phyloP scores from a whole-genome alignment of 257 asterid species.

The Rubia yunnanensis region DNA sequence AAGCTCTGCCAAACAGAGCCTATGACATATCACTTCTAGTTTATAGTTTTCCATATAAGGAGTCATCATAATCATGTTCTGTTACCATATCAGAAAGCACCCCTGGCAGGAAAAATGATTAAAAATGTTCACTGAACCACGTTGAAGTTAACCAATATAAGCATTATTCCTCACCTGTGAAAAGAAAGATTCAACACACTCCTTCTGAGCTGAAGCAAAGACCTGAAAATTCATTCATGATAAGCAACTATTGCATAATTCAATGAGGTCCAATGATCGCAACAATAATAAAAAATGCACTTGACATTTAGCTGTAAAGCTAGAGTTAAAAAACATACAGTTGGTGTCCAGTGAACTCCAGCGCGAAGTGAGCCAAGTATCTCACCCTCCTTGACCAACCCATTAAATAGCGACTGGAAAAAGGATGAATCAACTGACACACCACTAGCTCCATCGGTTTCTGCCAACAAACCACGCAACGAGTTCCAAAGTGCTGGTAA shows the following conservation, averaged over 20 bases:
- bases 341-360: slow-evolving; percentile 97
- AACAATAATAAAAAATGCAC: neutral
- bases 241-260: slow-evolving; percentile 2
- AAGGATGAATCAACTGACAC: slow-evolving; percentile 83
- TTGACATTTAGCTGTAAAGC: slow-evolving; percentile 6
- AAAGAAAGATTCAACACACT: slow-evolving; percentile 76
- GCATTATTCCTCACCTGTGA: slow-evolving; percentile 59
- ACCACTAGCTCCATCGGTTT: slow-evolving; percentile 76
- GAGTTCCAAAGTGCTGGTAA: slow-evolving; percentile 82
- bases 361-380: slow-evolving; percentile 94
- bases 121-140: neutral
- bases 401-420: slow-evolving; percentile 89
- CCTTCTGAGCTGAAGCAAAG: slow-evolving; percentile 86
- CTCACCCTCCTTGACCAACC: slow-evolving; percentile 74
- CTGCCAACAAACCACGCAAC: slow-evolving; percentile 68
- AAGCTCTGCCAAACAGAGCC: too few species aligned
- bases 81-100: neutral
- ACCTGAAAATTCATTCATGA: slow-evolving; percentile 41
- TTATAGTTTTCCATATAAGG: neutral
- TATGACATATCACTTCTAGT: neutral
- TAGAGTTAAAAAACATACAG: slow-evolving; percentile 44
- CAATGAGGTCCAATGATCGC: slow-evolving; percentile 5
- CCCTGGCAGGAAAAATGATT: neutral
- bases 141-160: neutral
- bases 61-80: neutral